Evolutionary conservation across 257 asterid species (phyloP).

Genomic region (Thymus quinquecostatus): DNA sequence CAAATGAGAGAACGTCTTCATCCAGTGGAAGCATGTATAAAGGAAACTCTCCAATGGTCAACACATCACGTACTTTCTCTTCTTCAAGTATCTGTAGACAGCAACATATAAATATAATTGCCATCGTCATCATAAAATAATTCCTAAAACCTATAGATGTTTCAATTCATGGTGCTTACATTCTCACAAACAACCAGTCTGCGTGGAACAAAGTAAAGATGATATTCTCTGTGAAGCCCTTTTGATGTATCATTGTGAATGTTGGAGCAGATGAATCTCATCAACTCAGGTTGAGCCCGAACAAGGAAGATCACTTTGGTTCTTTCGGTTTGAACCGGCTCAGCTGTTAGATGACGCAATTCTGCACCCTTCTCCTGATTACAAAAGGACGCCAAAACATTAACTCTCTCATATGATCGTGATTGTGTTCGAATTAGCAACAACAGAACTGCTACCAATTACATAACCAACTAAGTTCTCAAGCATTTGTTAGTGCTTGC

Average conservation of each 20-base stretch:
- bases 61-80: conserved; percentile 79
- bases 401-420: background rate
- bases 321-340: conserved; percentile 85
- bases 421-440: conserved; percentile 9
- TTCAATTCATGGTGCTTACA: conserved; percentile 44
- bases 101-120: conserved; percentile 11
- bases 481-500: background rate
- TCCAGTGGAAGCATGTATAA: conserved; percentile 86
- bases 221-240: conserved; percentile 86
- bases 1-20: conserved; percentile 90
- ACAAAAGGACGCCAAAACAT: conserved; percentile 19
- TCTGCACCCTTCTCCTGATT: conserved; percentile 92
- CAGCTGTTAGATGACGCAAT: conserved; percentile 79
- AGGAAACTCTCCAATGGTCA: conserved; percentile 87
- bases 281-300: conserved; percentile 71
- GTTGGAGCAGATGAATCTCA: conserved; percentile 79
- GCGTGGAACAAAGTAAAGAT: conserved; percentile 95
- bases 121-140: conserved; percentile 11
- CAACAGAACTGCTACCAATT: background rate
- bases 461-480: conserved; percentile 3
- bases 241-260: conserved; percentile 79
- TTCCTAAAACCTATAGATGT: conserved; percentile 9
- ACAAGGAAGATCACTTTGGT: conserved; percentile 86
- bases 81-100: conserved; percentile 80
- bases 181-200: conserved; percentile 90